phyloP scores from a whole-genome alignment of 2,329 filamentous ascomycete species.

The Calonectria fujianensis region DNA sequence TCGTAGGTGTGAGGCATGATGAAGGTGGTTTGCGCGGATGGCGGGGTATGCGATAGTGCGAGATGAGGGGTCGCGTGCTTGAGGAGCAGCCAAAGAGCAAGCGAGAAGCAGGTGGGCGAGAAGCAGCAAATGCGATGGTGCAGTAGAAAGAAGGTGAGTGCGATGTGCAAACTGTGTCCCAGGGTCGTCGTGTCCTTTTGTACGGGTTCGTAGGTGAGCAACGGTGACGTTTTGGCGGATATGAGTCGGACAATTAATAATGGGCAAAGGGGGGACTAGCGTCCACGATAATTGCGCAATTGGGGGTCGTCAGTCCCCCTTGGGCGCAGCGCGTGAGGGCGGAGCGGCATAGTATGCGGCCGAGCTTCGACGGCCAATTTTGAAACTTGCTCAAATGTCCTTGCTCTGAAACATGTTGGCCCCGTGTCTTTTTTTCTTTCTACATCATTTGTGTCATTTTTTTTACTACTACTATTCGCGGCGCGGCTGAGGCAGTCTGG shows the following conservation, averaged over 20 bases:
- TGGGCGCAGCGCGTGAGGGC: slow-evolving; percentile 22
- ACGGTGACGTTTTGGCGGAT: slow-evolving; percentile 44
- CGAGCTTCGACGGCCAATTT: slow-evolving; percentile 16
- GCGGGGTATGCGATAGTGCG: slow-evolving; percentile 45
- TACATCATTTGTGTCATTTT: neutral
- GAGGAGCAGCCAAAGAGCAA: slow-evolving; percentile 10
- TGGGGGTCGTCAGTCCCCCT: slow-evolving; percentile 31
- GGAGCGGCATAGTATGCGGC: slow-evolving; percentile 29
- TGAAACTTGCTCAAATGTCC: slow-evolving; percentile 54
- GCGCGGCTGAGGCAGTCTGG: neutral
- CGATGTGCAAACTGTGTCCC: neutral
- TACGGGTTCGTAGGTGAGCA: slow-evolving; percentile 17
- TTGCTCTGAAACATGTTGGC: slow-evolving; percentile 47
- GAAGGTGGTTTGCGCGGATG: slow-evolving; percentile 42
- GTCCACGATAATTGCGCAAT: slow-evolving; percentile 56
- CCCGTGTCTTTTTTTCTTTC: slow-evolving; percentile 13
- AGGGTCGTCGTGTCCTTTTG: slow-evolving; percentile 39
- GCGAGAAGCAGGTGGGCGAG: slow-evolving; percentile 30
- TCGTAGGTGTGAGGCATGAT: slow-evolving; percentile 91
- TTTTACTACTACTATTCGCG: neutral
- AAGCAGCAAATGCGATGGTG: neutral
- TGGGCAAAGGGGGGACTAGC: slow-evolving; percentile 36
- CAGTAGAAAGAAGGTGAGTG: neutral
- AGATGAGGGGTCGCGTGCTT: slow-evolving; percentile 27
- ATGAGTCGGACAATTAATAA: slow-evolving; percentile 51